These are phyloP conservation scores for Talaromyces adpressus DNA, from an alignment of 495 filamentous ascomycete species.

Conservation along the genomic window DNA sequence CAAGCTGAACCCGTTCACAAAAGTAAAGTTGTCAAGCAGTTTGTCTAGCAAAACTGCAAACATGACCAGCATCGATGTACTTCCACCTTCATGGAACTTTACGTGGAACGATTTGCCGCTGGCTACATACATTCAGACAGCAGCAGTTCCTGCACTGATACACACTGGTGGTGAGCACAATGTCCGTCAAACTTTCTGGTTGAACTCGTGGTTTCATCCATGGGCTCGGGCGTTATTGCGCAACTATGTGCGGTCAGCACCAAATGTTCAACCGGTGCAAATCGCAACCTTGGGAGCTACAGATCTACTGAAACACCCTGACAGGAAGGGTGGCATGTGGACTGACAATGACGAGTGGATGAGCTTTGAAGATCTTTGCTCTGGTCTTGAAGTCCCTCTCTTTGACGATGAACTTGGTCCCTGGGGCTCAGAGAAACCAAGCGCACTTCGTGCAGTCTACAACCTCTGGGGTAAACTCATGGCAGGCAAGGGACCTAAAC, in stretches of 20 bases:
- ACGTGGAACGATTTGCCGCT: slow-evolving; percentile 46
- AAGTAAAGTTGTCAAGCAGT: slow-evolving; percentile 23
- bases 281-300: slow-evolving; percentile 41
- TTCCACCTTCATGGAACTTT: slow-evolving; percentile 26
- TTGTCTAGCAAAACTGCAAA: slow-evolving; percentile 28
- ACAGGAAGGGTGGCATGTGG: slow-evolving; percentile 55
- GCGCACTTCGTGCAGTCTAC: slow-evolving; percentile 52
- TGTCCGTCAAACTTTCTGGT: slow-evolving; percentile 43
- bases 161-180: slow-evolving; percentile 42
- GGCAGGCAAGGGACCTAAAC: slow-evolving; percentile 27
- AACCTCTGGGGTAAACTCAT: slow-evolving; percentile 35
- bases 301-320: slow-evolving; percentile 46
- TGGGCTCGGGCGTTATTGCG: slow-evolving; percentile 46
- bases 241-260: slow-evolving; percentile 39
- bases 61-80: slow-evolving; percentile 35
- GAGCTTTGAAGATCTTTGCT: slow-evolving; percentile 47
- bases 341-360: slow-evolving; percentile 49
- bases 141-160: slow-evolving; percentile 39
- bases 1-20: slow-evolving; percentile 32
- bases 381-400: slow-evolving; percentile 39
- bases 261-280: slow-evolving; percentile 32
- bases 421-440: slow-evolving; percentile 54
- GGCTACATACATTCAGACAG: slow-evolving; percentile 45
- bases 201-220: slow-evolving; percentile 50
- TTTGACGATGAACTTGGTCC: slow-evolving; percentile 39